A percentile compares a stretch with the other conserved stretches of the same genome.
Evolutionary conservation across 257 asterid species (phyloP).

Genomic region (Solanum tarijense): DNA sequence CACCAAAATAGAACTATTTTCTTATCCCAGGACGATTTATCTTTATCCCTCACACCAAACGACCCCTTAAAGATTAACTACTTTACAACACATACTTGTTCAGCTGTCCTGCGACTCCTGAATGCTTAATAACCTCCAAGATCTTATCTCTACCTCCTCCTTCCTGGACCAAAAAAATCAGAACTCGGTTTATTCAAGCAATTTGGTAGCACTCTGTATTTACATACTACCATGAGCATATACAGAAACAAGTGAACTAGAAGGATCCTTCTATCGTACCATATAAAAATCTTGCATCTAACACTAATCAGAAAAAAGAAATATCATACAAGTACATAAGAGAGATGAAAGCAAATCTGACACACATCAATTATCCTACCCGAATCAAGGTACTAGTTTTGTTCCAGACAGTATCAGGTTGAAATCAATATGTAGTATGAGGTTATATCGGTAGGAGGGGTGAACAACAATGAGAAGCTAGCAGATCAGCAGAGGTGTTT

Average conservation of each 20-base stretch:
- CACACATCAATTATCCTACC: not conserved
- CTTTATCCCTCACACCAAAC: not conserved
- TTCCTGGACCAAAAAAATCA: constrained; percentile 6
- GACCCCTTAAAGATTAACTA: not conserved
- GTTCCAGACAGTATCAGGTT: not conserved
- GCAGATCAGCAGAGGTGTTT: not conserved
- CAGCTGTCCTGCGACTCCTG: not conserved
- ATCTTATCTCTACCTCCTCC: not conserved
- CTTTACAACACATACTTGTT: constrained; percentile 35
- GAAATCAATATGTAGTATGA: not conserved
- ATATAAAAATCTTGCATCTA: not conserved
- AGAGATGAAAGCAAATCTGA: not conserved
- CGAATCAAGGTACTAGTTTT: not conserved
- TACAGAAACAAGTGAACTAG: not conserved
- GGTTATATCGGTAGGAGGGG: not conserved
- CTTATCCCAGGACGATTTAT: not conserved
- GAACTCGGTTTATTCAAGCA: not conserved
- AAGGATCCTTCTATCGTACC: not conserved
- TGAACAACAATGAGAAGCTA: not conserved
- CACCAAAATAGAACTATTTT: not conserved
- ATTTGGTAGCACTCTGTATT: not conserved
- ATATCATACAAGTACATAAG: not conserved
- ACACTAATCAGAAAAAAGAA: not conserved
- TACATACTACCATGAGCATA: not conserved
- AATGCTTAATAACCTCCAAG: not conserved